Conservation (phyloP, 1,284 basidiomycete genomes). For the Pseudozyma hubeiensis region DNA sequence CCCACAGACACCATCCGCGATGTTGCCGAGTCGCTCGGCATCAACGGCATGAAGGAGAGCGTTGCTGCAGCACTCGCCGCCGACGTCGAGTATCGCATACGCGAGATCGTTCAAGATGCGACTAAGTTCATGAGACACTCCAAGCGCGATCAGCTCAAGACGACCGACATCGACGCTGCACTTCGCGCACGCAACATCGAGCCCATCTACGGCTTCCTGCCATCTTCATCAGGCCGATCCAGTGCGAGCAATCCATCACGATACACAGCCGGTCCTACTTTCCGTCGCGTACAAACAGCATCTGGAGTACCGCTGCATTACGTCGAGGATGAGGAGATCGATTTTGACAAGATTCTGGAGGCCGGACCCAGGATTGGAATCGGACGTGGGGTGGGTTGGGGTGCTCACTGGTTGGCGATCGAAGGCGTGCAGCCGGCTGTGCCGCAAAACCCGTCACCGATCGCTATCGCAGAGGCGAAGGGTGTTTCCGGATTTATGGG, state of each 20-base stretch:
- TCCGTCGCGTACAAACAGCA: conserved; percentile 68
- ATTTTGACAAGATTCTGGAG: conserved; percentile 77
- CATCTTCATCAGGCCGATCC: conserved; percentile 48
- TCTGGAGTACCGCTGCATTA: conserved; percentile 77
- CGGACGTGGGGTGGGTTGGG: conserved; percentile 66
- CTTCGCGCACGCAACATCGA: conserved; percentile 94
- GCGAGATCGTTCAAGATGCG: conserved; percentile 94
- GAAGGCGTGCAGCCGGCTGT: conserved; percentile 97
- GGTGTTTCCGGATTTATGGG: conserved; percentile 35
- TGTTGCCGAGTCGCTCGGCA: conserved; percentile 87
- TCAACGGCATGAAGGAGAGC: conserved; percentile 81
- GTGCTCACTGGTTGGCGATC: conserved; percentile 90
- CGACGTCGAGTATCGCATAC: conserved; percentile 95
- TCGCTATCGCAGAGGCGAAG: conserved; percentile 39
- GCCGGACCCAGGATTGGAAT: conserved; percentile 59
- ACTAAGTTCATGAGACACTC: conserved; percentile 96
- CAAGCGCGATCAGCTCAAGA: conserved; percentile 84
- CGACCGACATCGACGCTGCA: conserved; percentile 91
- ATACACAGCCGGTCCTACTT: conserved; percentile 57
- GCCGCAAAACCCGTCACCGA: conserved; percentile 88
- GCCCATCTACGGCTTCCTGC: conserved; percentile 65
- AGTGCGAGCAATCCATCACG: conserved; percentile 19
- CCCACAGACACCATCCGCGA: conserved; percentile 72
- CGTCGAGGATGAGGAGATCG: conserved; percentile 95
- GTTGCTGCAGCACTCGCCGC: conserved; percentile 88